Conservation (phyloP, 2,329 filamentous ascomycete species). For the Colletotrichum camelliae region DNA sequence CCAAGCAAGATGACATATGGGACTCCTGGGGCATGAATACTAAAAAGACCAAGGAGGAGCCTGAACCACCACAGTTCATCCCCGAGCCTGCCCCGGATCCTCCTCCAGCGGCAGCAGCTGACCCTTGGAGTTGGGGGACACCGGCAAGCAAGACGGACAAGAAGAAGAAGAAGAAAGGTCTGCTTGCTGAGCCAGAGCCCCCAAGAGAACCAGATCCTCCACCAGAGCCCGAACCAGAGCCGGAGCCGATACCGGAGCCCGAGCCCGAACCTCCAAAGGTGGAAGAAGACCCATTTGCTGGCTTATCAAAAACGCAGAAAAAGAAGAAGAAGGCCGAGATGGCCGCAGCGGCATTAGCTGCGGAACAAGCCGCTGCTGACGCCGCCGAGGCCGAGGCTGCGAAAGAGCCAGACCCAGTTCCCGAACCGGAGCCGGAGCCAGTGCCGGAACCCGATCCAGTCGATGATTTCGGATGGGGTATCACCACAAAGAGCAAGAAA, state of each 20-base stretch:
- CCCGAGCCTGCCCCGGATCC: conserved; percentile 31
- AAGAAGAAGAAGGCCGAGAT: conserved; percentile 31
- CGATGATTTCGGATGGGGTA: conserved; percentile 21
- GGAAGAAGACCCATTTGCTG: conserved; percentile 35
- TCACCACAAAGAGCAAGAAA: conserved; percentile 36
- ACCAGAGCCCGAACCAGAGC: conserved; percentile 28
- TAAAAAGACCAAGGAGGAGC: conserved; percentile 47
- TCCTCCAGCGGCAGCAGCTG: conserved; percentile 30
- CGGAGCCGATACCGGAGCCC: conserved; percentile 2
- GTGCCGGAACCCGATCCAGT: conserved; percentile 14
- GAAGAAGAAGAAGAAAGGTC: conserved; percentile 47
- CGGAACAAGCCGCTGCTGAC: background rate
- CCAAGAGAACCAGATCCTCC: conserved; percentile 15
- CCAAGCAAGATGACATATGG: conserved; percentile 24
- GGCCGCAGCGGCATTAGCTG: conserved; percentile 4
- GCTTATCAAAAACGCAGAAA: conserved; percentile 32
- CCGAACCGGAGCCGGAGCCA: background rate
- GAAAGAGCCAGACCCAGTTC: conserved; percentile 18
- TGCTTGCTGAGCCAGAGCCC: conserved; percentile 25
- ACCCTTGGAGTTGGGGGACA: conserved; percentile 38
- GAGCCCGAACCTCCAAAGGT: conserved; percentile 36
- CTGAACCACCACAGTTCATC: conserved; percentile 24
- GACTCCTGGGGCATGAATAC: conserved; percentile 42
- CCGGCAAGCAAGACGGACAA: conserved; percentile 40
- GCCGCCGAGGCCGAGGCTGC: background rate